Evolutionary conservation across 345 rosid genomes (phyloP).

Genomic region (Eucalyptus polybractea): DNA sequence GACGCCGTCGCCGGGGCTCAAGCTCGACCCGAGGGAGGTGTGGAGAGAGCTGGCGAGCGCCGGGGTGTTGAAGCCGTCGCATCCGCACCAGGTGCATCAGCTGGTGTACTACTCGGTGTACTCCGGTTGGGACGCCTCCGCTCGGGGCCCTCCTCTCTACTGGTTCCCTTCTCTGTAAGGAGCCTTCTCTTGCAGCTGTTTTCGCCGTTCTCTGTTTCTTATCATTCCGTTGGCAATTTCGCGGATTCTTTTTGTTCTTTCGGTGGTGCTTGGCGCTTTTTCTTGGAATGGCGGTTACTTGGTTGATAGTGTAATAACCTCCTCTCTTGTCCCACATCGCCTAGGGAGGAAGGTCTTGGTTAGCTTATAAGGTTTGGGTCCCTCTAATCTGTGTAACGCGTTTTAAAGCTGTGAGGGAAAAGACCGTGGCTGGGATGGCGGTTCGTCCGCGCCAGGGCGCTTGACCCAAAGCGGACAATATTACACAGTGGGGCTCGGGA

Average conservation of each 20-base stretch:
- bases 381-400: no score
- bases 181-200: not conserved
- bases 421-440: no score
- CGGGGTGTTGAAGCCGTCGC: slow-evolving; percentile 49
- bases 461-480: no score
- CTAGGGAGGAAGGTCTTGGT: no score
- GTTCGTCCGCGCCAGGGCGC: no score
- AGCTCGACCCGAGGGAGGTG: slow-evolving; percentile 37
- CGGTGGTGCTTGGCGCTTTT: no score
- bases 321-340: no score
- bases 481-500: no score
- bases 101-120: slow-evolving; percentile 61
- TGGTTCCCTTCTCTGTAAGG: slow-evolving; percentile 80
- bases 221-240: not conserved
- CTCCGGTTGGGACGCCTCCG: slow-evolving; percentile 50
- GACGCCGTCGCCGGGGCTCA: not conserved
- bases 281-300: no score
- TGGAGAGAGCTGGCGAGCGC: slow-evolving; percentile 42
- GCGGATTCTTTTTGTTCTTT: not conserved
- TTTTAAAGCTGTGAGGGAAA: no score
- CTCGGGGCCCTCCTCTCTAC: slow-evolving; percentile 65
- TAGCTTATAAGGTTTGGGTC: no score
- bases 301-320: no score
- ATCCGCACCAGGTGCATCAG: slow-evolving; percentile 65
- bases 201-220: not conserved